These are phyloP conservation scores for Podaxis pistillaris DNA, from an alignment of 768 basidiomycete species.

Conservation along the genomic window DNA sequence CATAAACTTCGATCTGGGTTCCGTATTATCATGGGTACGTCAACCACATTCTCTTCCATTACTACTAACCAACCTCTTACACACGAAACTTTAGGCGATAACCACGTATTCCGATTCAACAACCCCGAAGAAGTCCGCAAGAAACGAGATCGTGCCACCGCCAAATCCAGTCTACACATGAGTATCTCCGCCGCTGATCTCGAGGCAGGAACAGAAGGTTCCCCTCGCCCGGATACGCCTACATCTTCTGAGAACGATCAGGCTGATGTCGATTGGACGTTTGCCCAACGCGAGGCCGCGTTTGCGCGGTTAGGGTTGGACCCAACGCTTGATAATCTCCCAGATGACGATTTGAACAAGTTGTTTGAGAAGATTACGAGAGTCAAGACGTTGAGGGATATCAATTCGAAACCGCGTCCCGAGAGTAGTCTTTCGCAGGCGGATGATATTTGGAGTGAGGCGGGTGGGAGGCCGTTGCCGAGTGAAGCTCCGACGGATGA, in stretches of 20 bases:
- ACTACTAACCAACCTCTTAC: conserved; percentile 7
- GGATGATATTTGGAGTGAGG: conserved; percentile 89
- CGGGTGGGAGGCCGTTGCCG: conserved; percentile 66
- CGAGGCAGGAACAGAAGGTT: conserved; percentile 41
- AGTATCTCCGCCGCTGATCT: conserved; percentile 67
- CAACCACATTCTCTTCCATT: conserved; percentile 9
- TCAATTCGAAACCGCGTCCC: conserved; percentile 76
- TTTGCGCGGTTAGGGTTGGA: conserved; percentile 83
- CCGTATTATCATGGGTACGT: conserved; percentile 89
- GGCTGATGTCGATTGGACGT: conserved; percentile 94
- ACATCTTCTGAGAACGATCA: conserved; percentile 61
- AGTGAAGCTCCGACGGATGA: conserved; percentile 85
- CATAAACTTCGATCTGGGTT: conserved; percentile 92
- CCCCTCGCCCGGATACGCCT: conserved; percentile 79
- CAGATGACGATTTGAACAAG: conserved; percentile 93
- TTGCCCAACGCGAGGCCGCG: conserved; percentile 92
- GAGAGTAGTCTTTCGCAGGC: conserved; percentile 86
- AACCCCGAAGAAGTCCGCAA: conserved; percentile 94
- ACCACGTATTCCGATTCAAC: conserved; percentile 97
- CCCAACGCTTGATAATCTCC: conserved; percentile 87
- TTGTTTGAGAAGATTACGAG: conserved; percentile 93
- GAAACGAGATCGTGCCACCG: conserved; percentile 78
- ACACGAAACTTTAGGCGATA: conserved; percentile 59
- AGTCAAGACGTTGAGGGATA: conserved; percentile 84
- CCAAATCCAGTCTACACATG: conserved; percentile 66